Base-by-base conservation (phyloP, 345 rosid genomes). In the Sisymbrium irio region DNA sequence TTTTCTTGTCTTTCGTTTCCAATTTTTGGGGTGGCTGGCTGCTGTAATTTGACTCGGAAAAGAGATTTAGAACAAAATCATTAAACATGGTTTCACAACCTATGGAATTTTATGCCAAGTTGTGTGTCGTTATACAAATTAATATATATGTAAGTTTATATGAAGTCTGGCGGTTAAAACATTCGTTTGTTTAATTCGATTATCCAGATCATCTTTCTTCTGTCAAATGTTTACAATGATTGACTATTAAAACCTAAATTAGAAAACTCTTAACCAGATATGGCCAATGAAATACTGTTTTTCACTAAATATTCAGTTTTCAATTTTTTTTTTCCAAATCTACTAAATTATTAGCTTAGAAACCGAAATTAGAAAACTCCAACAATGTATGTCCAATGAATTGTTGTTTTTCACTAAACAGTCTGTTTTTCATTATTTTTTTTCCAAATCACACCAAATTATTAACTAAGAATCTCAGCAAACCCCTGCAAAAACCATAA, bases 401-500 rank as follows among this genome's bases (percentile, higher is more conserved):
- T 10, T 18, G 44, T 59, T 20, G 5, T 3, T n/a, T 19, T 53
- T 13, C 35, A 32, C 25, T 19, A n/a, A 72, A 15, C 51, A 37
- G n/a, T 42, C 49, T 4, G 18, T 55, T 63, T 32, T 32, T 6
- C 5, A 7, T 1, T 14, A n/a, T 40, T 32, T 17, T 11, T 32
- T 17, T 35, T 9, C 9, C 17, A 51, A 28, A 9, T 17, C 20
- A n/a, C n/a, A n/a, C n/a, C n/a, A n/a, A n/a, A n/a, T n/a, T 68
- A 50, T 47, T 74, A 58, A 75, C 72, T 74, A 66, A 66, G 19
- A 66, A 18, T 19, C 22, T 13, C 9, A 50, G 7, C 25, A n/a
- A 75, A 67, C n/a, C n/a, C n/a, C 35, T 32, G 60, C 2, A 58
- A 30, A 75, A 59, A 49, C 68, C 46, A n/a, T 58, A 74, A 74